Base-by-base conservation (phyloP, 257 asterid genomes). In the Penstemon davidsonii region DNA sequence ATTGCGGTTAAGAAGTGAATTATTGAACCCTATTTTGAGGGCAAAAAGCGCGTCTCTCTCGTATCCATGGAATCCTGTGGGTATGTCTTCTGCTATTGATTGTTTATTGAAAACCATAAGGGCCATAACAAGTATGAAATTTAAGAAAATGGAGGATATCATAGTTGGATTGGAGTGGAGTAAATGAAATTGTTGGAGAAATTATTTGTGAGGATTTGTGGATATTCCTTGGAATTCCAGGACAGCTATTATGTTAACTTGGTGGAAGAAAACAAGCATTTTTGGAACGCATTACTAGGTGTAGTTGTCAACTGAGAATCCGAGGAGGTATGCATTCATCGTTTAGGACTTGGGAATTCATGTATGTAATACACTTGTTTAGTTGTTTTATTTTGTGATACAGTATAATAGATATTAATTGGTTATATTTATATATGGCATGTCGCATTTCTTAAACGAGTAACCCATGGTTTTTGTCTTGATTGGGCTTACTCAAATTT, bases 41-140 rank as follows among this genome's bases (percentile, higher is more conserved):
- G 74, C 53, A 66, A 72, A 6, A 47, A 87, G 95, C 15, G 87
- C 84, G 4, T 82, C 78, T 61, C 96, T 87, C 73, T 89, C 92
- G 11, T 73, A 52, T 11, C 89, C 92, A 47, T 78, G 84, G 72
- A 64, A 87, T 15, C 84, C 89, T 5, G 2, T 42, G 41, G 75
- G 15, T 41, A 51, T 76, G 25, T 81, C 77, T 50, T 15, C 70
- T 7, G 86, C 76, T 15, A 52, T 3, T 57, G 65, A 60, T 9
- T 12, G 3, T 2, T 60, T 47, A 57, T 18, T 64, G 55, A 73
- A 41, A 7, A 79, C 18, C 49, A 79, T 7, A 60, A 82, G 83
- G 69, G 70, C 39, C 4, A 76, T 39, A 33, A 79, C 13, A 60
- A 80, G 60, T n/a, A 76, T 43, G 68, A 74, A 61, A 58, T 19